Conservation (phyloP, 2,329 filamentous ascomycete genomes). For the Colletotrichum tofieldiae region DNA sequence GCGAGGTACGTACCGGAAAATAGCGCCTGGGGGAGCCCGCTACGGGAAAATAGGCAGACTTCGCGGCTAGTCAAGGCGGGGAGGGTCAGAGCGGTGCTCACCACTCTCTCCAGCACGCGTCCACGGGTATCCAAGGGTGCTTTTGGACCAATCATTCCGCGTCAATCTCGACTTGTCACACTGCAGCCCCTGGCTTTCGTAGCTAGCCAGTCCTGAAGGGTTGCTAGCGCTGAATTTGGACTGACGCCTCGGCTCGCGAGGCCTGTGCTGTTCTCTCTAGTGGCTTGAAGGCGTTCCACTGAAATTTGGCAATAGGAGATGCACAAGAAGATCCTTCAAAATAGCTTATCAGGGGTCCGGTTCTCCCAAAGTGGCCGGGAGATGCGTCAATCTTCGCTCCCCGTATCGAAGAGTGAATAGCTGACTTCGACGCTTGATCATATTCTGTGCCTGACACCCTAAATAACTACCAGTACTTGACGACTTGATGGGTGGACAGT, state of each 20-base stretch:
- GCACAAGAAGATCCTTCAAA: not conserved
- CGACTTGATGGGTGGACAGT: not conserved
- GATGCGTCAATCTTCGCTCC: not conserved
- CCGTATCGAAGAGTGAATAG: not conserved
- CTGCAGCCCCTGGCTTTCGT: constrained; percentile 7
- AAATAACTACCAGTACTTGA: not conserved
- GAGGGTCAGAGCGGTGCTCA: constrained; percentile 20
- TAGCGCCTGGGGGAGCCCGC: not conserved
- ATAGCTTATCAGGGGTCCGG: constrained; percentile 13
- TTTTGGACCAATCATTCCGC: constrained; percentile 16
- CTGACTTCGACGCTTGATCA: not conserved
- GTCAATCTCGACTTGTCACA: not conserved
- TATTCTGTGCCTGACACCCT: no score
- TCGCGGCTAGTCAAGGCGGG: not conserved
- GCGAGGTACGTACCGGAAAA: constrained; percentile 12
- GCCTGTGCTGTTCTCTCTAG: constrained; percentile 10
- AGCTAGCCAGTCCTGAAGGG: not conserved
- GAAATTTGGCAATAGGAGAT: constrained; percentile 22
- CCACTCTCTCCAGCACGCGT: constrained; percentile 1
- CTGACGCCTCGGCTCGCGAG: not conserved
- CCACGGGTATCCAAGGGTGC: not conserved
- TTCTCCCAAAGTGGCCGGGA: not conserved
- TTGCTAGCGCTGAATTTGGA: not conserved
- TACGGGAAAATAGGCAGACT: constrained; percentile 6
- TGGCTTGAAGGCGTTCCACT: constrained; percentile 41